Evolutionary conservation across 2,329 filamentous ascomycete genomes (phyloP), one percentile per base, ranked within the genome.

Genomic region (Tolypocladium ovalisporum): DNA sequence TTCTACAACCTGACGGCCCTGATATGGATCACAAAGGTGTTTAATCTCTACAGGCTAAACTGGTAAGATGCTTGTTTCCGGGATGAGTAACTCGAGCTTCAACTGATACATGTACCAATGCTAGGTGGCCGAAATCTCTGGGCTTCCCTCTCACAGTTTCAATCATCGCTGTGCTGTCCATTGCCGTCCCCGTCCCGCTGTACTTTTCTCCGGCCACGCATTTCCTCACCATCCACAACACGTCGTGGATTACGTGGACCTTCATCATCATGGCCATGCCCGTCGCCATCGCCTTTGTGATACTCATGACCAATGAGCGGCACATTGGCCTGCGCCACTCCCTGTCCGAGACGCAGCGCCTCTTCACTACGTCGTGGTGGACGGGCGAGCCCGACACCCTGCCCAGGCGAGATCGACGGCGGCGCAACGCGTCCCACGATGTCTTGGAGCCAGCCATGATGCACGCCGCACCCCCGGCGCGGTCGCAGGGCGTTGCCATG

Each of bases 21-120:
- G 63, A 80, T 86, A 60, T 88, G 84, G 83, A 86, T 88, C 66
- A 88, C 85, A 53, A 87, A 87, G 65, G 79, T 87, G 6, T 88
- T 88, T 68, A 88, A 88, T 64, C 76, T 88, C 27, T 88, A 88
- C 74, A 83, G 80, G 60, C 73, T 88, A 57, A 88, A 88, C 70
- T 88, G 85, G 85, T 70, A n/a, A n/a, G n/a, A n/a, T n/a, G n/a
- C n/a, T n/a, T n/a, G n/a, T n/a, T n/a, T n/a, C n/a, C n/a, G n/a
- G n/a, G n/a, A n/a, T n/a, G 60, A 34, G 60, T 56, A 34, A 34
- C 27, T 29, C 13, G 5, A 12, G 3, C 24, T 9, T 32, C 24
- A 0, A 29, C 44, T 49, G 19, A 49, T 27, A 49, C 44, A 15
- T 8, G 12, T 27, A 4, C 15, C 44, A 19, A 49, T 15, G 6